A percentile compares a stretch with the other conserved stretches of the same genome.
Evolutionary conservation across 768 basidiomycete genomes (phyloP).

Genomic region (Mycena amicta): DNA sequence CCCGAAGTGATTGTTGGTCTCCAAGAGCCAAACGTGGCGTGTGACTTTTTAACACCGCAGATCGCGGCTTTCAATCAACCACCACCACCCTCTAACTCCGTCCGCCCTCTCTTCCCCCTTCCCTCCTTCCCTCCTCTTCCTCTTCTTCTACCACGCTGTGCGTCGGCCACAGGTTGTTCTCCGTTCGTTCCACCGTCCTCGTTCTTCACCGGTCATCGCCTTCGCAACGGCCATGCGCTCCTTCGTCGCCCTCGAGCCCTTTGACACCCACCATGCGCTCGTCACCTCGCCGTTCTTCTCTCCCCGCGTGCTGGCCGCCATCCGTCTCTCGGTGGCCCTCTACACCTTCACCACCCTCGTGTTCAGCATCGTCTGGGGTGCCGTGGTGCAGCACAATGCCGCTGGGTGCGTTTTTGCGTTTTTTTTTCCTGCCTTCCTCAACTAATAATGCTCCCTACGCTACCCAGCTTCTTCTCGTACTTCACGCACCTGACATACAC

Average conservation of each 20-base stretch:
- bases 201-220: not conserved
- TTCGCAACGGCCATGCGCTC: not conserved
- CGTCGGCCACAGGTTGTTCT: too few relatives aligned
- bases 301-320: constrained; percentile 36
- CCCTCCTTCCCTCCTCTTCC: too few relatives aligned
- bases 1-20: too few relatives aligned
- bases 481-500: constrained; percentile 50
- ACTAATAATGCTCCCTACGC: not conserved
- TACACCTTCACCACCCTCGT: constrained; percentile 36
- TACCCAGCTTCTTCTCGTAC: constrained; percentile 45
- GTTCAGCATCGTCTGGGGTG: constrained; percentile 29
- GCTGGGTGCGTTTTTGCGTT: constrained; percentile 29
- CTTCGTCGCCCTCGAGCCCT: constrained; percentile 29
- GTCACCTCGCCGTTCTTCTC: constrained; percentile 48
- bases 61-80: too few relatives aligned
- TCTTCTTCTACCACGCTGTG: too few relatives aligned
- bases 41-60: too few relatives aligned
- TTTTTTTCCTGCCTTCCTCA: not conserved
- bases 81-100: too few relatives aligned
- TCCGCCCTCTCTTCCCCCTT: too few relatives aligned
- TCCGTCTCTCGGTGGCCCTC: constrained; percentile 42
- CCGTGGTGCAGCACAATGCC: constrained; percentile 26
- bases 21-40: too few relatives aligned
- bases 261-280: constrained; percentile 39
- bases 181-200: too few relatives aligned